A percentile compares a stretch with the other conserved stretches of the same genome.
These are phyloP conservation scores for Penicillium sp. DNA, from an alignment of 2,329 filamentous ascomycete species.

Conservation along the genomic window DNA sequence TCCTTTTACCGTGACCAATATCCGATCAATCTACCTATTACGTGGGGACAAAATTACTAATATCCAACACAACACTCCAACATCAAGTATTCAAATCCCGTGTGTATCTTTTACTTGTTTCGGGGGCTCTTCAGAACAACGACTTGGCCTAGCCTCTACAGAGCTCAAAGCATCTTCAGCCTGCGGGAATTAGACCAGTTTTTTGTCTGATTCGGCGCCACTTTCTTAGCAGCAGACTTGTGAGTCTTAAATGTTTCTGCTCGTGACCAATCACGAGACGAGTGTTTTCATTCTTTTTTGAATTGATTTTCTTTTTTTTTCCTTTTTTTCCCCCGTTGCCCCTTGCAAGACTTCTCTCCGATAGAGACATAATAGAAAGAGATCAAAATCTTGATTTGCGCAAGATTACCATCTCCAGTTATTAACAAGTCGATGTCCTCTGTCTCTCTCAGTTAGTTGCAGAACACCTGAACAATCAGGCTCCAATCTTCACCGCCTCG, in stretches of 20 bases:
- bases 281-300: not conserved
- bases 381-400: not conserved
- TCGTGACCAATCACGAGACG: slow-evolving; percentile 27
- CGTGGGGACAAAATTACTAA: not conserved
- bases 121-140: not conserved
- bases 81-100: not conserved
- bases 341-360: not conserved
- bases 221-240: slow-evolving; percentile 8
- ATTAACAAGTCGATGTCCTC: not conserved
- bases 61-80: not conserved
- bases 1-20: not conserved
- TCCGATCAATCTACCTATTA: not conserved
- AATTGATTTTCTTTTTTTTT: not conserved
- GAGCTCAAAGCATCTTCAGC: slow-evolving; percentile 5
- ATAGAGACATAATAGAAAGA: not conserved
- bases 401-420: not conserved
- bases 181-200: slow-evolving; percentile 7
- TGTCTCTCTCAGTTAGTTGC: not conserved
- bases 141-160: slow-evolving; percentile 1
- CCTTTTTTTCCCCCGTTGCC: slow-evolving; percentile 1
- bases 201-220: slow-evolving; percentile 12
- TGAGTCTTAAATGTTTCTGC: slow-evolving; percentile 8
- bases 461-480: slow-evolving; percentile 8
- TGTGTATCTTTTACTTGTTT: slow-evolving; percentile 8
- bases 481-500: slow-evolving; percentile 25